Conservation (phyloP, 495 filamentous ascomycete species). For the Penicillium bovifimosum region DNA sequence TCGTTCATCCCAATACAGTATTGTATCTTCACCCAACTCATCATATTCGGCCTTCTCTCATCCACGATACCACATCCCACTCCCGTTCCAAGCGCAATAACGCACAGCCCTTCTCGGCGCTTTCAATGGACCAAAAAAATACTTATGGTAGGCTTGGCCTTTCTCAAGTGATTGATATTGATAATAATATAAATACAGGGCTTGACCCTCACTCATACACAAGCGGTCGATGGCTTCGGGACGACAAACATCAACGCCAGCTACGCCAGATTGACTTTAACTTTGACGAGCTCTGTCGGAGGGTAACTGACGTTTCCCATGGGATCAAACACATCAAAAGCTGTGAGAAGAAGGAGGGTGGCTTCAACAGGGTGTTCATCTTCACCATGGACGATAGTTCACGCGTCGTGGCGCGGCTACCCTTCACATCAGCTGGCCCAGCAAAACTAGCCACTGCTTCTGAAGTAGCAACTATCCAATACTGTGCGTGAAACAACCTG, state of each 20-base stretch:
- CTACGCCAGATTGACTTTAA: conserved; percentile 34
- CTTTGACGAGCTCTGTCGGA: conserved; percentile 34
- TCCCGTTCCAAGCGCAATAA: not conserved
- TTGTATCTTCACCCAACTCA: too few relatives aligned
- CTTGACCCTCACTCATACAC: conserved; percentile 36
- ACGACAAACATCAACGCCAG: conserved; percentile 26
- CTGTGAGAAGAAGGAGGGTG: too few relatives aligned
- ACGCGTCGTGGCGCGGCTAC: too few relatives aligned
- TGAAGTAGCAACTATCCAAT: conserved; percentile 40
- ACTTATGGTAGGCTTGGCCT: not conserved
- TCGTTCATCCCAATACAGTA: too few relatives aligned
- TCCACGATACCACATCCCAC: not conserved
- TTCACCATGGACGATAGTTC: too few relatives aligned
- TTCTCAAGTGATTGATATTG: conserved; percentile 1
- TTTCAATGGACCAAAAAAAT: too few relatives aligned
- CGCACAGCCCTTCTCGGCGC: too few relatives aligned
- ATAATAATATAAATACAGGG: conserved; percentile 8
- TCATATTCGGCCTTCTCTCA: conserved; percentile 3
- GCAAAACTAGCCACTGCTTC: conserved; percentile 34
- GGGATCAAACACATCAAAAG: conserved; percentile 18
- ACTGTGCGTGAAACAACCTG: conserved; percentile 24
- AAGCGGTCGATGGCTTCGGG: conserved; percentile 37
- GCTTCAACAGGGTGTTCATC: too few relatives aligned
- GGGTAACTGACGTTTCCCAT: conserved; percentile 27
- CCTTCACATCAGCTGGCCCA: too few relatives aligned